phyloP scores from a whole-genome alignment of 192 early-diverging fungal species.

The Coemansia sp. region DNA sequence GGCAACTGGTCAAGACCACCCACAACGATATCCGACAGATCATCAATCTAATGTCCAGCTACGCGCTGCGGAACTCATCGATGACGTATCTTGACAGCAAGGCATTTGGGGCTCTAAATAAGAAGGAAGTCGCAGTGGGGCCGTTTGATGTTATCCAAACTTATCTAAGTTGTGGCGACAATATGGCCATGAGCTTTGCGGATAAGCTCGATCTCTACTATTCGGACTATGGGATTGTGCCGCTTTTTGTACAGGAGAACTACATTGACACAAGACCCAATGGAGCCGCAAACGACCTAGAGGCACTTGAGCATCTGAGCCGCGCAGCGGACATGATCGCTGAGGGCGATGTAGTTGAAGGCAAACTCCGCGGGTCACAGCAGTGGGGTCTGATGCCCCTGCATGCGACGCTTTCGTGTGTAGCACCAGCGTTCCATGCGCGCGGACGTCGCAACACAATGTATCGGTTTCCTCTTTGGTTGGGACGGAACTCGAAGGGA shows the following conservation, averaged over 20 bases:
- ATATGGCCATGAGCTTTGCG: conserved; percentile 53
- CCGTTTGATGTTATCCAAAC: conserved; percentile 77
- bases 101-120: conserved; percentile 34
- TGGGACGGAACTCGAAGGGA: conserved; percentile 88
- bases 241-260: conserved; percentile 95
- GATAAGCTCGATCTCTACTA: conserved; percentile 92
- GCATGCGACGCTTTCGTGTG: conserved; percentile 80
- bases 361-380: conserved; percentile 73
- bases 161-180: conserved; percentile 58
- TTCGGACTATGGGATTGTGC: conserved; percentile 80
- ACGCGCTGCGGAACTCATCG: conserved; percentile 61
- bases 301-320: conserved; percentile 64
- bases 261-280: conserved; percentile 73
- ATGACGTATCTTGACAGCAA: conserved; percentile 85
- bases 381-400: conserved; percentile 91
- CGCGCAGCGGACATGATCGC: conserved; percentile 86
- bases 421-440: conserved; percentile 79
- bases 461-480: conserved; percentile 63
- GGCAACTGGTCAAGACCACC: conserved; percentile 75
- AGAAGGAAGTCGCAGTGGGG: conserved; percentile 64
- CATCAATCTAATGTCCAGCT: conserved; percentile 92
- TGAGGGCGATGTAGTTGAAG: conserved; percentile 77
- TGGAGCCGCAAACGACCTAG: conserved; percentile 33
- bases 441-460: conserved; percentile 60
- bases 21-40: conserved; percentile 95